Conservation (phyloP, 2,329 filamentous ascomycete species). For the Paecilomyces niveus region DNA sequence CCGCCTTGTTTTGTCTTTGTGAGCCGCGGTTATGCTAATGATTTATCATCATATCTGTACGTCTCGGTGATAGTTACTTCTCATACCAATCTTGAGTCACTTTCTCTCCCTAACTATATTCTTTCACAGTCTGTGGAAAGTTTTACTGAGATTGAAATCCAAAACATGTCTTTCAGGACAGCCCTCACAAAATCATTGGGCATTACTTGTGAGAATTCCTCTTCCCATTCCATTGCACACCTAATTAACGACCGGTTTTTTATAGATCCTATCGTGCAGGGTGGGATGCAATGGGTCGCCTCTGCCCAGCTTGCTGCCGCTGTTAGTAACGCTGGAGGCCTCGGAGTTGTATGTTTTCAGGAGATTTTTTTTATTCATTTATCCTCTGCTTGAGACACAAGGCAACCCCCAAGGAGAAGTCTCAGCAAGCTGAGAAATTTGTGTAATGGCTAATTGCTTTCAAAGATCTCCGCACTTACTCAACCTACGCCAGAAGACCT, state of each 20-base stretch:
- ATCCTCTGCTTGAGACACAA: too few relatives aligned
- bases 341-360: conserved; percentile 40
- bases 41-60: too few relatives aligned
- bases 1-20: too few relatives aligned
- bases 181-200: background rate
- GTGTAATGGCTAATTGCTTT: background rate
- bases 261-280: conserved; percentile 43
- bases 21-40: too few relatives aligned
- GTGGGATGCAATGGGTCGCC: conserved; percentile 51
- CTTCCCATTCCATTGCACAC: background rate
- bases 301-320: conserved; percentile 47
- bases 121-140: too few relatives aligned
- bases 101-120: too few relatives aligned
- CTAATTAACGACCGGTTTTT: background rate
- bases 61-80: too few relatives aligned
- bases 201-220: background rate
- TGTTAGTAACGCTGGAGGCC: conserved; percentile 47
- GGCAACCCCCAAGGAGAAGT: too few relatives aligned
- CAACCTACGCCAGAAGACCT: conserved; percentile 88
- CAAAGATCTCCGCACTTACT: conserved; percentile 56
- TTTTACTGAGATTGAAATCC: too few relatives aligned
- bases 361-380: too few relatives aligned
- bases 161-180: background rate
- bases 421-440: too few relatives aligned
- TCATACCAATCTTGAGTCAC: too few relatives aligned